Percentiles rank a stretch among this genome's conserved stretches.
phyloP scores from a whole-genome alignment of 2,329 filamentous ascomycete genomes.

The Leptographium lundbergii region DNA sequence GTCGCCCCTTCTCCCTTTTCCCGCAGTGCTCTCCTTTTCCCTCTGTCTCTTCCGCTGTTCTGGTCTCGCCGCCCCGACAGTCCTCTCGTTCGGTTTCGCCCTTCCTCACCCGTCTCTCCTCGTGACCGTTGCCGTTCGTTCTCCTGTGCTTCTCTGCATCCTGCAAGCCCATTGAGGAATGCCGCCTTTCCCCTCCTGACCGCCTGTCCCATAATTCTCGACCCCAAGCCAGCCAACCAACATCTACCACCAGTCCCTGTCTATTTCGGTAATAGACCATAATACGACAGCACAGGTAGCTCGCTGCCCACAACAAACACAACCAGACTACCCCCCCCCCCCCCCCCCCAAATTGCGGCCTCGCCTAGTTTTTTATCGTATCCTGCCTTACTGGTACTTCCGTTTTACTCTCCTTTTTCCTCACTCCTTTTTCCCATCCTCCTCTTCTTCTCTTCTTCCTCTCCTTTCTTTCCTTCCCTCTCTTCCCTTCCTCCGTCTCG shows the following conservation, averaged over 20 bases:
- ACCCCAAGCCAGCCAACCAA: not conserved
- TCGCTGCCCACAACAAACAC: not conserved
- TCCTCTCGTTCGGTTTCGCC: not conserved
- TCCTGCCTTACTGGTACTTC: not conserved
- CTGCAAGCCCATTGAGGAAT: not conserved
- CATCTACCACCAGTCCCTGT: not conserved
- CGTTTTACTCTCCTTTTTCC: not conserved
- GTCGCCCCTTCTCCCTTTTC: not conserved
- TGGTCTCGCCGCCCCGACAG: not conserved
- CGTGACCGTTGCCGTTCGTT: not conserved
- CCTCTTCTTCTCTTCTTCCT: not conserved
- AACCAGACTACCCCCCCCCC: not conserved
- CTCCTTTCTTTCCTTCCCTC: not conserved
- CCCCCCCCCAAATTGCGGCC: not conserved
- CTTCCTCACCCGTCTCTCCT: not conserved
- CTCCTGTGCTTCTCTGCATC: not conserved
- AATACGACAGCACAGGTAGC: slow-evolving; percentile 1
- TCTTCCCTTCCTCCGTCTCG: not conserved
- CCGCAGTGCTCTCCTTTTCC: not conserved
- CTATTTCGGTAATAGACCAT: not conserved
- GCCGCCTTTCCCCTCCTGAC: not conserved
- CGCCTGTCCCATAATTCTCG: not conserved
- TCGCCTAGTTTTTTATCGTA: not conserved
- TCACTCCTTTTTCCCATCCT: not conserved
- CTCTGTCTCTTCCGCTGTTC: not conserved